Evolutionary conservation across 352 stramenopile genomes (phyloP).

Genomic region (Phytophthora uliginosa): DNA sequence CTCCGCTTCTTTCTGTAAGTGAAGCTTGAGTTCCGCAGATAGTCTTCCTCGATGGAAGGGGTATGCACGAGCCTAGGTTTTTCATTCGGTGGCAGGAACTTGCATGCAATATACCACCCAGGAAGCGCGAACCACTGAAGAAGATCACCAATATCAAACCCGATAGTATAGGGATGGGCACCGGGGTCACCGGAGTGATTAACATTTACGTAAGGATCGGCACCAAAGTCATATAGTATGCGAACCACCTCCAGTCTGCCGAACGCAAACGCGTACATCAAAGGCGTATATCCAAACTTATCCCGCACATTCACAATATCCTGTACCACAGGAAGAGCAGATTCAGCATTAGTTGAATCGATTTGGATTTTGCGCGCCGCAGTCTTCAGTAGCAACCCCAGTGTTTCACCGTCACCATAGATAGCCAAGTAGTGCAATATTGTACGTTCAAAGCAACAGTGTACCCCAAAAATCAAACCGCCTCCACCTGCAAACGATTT

Average conservation of each 20-base stretch:
- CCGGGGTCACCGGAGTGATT: conserved; percentile 55
- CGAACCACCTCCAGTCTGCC: conserved; percentile 44
- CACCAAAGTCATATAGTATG: conserved; percentile 42
- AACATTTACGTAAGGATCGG: conserved; percentile 42
- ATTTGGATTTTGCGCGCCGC: neutral
- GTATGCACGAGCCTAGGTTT: conserved; percentile 43
- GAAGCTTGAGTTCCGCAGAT: conserved; percentile 49
- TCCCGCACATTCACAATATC: conserved; percentile 49
- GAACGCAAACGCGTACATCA: conserved; percentile 71
- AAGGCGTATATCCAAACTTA: conserved; percentile 51
- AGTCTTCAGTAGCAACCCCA: conserved; percentile 22
- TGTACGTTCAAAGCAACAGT: conserved; percentile 39
- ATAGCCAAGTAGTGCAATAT: conserved; percentile 64
- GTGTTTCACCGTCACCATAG: conserved; percentile 49
- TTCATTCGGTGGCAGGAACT: conserved; percentile 24
- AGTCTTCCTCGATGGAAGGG: conserved; percentile 44
- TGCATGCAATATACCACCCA: conserved; percentile 61
- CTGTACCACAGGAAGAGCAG: neutral
- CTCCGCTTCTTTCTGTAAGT: conserved; percentile 37
- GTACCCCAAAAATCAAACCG: conserved; percentile 8
- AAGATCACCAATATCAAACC: conserved; percentile 58
- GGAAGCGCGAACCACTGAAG: conserved; percentile 67
- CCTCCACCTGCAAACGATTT: neutral
- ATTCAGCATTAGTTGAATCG: neutral
- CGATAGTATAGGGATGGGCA: conserved; percentile 57